A percentile compares a stretch with the other conserved stretches of the same genome.
Conservation (phyloP, 768 basidiomycete species). For the Xerocomus brunneocitrinus region DNA sequence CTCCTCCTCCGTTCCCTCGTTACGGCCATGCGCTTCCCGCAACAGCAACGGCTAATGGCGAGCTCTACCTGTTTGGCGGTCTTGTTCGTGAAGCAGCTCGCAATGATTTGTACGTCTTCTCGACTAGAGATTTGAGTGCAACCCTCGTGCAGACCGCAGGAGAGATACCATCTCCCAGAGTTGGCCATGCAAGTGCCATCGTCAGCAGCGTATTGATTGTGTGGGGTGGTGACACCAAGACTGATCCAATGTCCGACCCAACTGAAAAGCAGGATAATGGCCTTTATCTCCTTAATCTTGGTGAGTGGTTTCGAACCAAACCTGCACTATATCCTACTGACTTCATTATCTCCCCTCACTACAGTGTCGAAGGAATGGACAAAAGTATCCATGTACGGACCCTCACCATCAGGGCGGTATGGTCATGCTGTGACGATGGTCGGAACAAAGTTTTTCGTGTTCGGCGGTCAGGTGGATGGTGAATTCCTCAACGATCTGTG, state of each 20-base stretch:
- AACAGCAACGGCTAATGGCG: constrained; percentile 70
- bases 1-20: constrained; percentile 89
- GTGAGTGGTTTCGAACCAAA: constrained; percentile 44
- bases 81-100: constrained; percentile 85
- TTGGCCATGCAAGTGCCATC: constrained; percentile 95
- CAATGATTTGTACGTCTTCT: constrained; percentile 93
- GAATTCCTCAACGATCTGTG: constrained; percentile 93
- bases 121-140: constrained; percentile 71
- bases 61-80: constrained; percentile 95
- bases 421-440: constrained; percentile 95
- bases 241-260: constrained; percentile 54
- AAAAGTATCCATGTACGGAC: constrained; percentile 69
- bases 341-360: neutral
- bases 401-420: constrained; percentile 83
- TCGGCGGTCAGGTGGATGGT: constrained; percentile 95
- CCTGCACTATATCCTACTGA: constrained; percentile 1
- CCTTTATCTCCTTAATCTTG: constrained; percentile 89
- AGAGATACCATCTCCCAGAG: constrained; percentile 81
- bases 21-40: constrained; percentile 93
- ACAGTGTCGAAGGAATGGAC: constrained; percentile 95
- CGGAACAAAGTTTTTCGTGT: constrained; percentile 88
- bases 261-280: constrained; percentile 86
- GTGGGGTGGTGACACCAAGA: constrained; percentile 98
- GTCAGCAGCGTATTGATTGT: constrained; percentile 94
- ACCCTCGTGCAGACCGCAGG: constrained; percentile 84